Evolutionary conservation across 495 filamentous ascomycete genomes (phyloP), one percentile per base, ranked within the genome.

Genomic region (Barbatosphaeria neglecta): DNA sequence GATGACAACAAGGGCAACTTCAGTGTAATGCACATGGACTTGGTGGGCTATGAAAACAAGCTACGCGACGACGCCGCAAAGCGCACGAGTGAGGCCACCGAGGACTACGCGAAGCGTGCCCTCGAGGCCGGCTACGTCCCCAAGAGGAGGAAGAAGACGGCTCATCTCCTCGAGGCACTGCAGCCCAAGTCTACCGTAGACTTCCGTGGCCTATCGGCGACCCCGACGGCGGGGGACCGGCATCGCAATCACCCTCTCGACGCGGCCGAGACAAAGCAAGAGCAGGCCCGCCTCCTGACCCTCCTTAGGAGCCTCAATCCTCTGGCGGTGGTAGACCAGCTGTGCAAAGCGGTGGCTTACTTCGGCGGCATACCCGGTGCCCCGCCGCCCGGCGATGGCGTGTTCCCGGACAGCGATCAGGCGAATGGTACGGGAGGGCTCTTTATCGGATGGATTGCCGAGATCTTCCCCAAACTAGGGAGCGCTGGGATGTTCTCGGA

Each of bases 1-100:
- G 73, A 77, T 46, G 63, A 66, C 17, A 76, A 73, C 53, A 72
- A 75, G 46, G 74, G 74, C 6, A 77, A 77, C 50, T 78, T 78
- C 52, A 65, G 67, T 10, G 74, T 78, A 22, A 76, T 77, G 72
- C 74, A 74, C 41, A 75, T 78, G 64, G 73, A 72, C 19, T 64
- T 75, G 20, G 61, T 59, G 4, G 70, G 66, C 59, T 56, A 47
- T 44, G 70, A 66, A 55, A 62, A 54, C 28, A 64, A 60, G 48
- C 67, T 62, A 13, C 68, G 72, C 42, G 71, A 73, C 55, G 70
- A 67, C 20, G 66, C 70, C 33, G 74, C 74, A 16, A 74, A 76
- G 57, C 66, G 74, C 49, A 75, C 72, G 1, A 78, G 75, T 53
- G 74, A 78, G 51, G 72, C 67, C 51, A 78, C 75, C 10, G 70